Conservation (phyloP, 2,329 filamentous ascomycete species). For the Beauveria australis region DNA sequence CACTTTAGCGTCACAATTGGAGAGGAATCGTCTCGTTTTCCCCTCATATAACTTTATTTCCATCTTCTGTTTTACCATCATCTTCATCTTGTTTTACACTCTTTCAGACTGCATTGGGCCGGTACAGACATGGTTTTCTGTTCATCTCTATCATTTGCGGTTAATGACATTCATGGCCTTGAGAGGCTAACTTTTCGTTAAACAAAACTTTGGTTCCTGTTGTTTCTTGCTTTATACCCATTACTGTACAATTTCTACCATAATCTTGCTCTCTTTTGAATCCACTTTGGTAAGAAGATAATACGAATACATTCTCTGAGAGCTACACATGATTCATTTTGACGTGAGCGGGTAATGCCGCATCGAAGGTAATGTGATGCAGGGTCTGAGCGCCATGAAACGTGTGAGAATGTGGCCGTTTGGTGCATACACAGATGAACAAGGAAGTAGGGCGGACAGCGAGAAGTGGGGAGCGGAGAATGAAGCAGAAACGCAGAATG, state of each 20-base stretch:
- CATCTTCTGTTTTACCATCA: neutral
- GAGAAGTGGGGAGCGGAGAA: no score
- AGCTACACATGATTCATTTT: neutral
- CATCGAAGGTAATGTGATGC: no score
- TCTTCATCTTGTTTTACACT: neutral
- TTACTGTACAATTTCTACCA: neutral
- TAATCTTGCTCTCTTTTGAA: neutral
- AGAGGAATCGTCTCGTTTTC: neutral
- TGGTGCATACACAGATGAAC: no score
- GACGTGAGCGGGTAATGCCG: no score
- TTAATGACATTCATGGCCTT: conserved; percentile 9
- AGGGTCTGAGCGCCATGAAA: no score
- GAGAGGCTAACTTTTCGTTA: neutral
- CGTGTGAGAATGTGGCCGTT: no score
- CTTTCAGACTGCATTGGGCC: conserved; percentile 6
- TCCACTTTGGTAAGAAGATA: neutral
- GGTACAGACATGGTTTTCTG: neutral
- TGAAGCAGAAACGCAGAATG: no score
- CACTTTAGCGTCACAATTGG: conserved; percentile 4
- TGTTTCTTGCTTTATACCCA: conserved; percentile 7
- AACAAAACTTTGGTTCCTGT: neutral
- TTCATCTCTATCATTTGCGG: neutral
- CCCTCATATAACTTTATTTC: neutral
- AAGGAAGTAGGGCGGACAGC: no score
- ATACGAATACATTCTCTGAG: neutral